phyloP scores from a whole-genome alignment of 2,329 filamentous ascomycete genomes.

The Xylariaceae sp. region DNA sequence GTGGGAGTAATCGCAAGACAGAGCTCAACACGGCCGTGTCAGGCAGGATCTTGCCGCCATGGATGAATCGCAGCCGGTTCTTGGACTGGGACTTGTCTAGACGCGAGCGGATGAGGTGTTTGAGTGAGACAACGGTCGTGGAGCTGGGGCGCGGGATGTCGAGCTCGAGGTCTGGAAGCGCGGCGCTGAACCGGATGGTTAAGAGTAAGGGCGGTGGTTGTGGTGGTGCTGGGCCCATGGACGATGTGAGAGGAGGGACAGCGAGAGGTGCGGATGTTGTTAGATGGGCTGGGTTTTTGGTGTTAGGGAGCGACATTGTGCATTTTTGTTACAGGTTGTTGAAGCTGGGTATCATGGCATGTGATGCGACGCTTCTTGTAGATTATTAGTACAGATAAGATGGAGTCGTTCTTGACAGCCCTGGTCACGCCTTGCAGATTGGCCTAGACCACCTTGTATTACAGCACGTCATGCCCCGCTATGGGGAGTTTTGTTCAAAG shows the following conservation, averaged over 20 bases:
- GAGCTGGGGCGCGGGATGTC: conserved; percentile 64
- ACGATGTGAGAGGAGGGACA: conserved; percentile 8
- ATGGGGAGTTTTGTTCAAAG: too few species aligned
- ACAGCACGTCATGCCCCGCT: too few species aligned
- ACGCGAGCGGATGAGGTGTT: conserved; percentile 72
- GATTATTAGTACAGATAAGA: too few species aligned
- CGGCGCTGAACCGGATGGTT: conserved; percentile 85
- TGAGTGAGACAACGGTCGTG: conserved; percentile 74
- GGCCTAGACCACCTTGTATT: too few species aligned
- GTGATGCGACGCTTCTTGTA: too few species aligned
- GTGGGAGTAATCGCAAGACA: conserved; percentile 61
- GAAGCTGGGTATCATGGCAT: too few species aligned
- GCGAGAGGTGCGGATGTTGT: too few species aligned
- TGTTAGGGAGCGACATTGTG: too few species aligned
- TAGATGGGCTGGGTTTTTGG: too few species aligned
- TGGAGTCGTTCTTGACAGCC: too few species aligned
- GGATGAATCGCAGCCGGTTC: conserved; percentile 80
- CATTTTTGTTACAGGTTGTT: too few species aligned
- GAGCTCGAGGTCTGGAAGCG: conserved; percentile 77
- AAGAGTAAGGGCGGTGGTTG: conserved; percentile 54
- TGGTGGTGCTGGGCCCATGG: conserved; percentile 13
- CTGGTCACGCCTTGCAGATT: too few species aligned
- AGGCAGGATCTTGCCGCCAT: conserved; percentile 79
- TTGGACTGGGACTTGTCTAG: conserved; percentile 60
- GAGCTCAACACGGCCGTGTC: conserved; percentile 65